Evolutionary conservation across 2,329 filamentous ascomycete species (phyloP).

Genomic region (Sporothrix brasiliensis): DNA sequence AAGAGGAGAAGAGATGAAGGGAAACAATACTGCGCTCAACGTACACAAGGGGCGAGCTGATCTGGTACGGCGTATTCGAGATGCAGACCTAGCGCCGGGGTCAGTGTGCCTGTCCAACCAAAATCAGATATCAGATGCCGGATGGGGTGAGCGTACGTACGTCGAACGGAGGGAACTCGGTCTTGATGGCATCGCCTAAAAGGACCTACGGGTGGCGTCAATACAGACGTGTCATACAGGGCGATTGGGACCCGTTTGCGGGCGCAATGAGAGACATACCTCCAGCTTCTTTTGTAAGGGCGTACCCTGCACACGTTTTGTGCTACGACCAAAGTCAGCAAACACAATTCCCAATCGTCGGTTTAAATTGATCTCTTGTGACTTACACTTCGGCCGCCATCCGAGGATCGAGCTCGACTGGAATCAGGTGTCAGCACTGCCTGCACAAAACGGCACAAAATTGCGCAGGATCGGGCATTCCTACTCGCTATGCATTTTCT

Average conservation of each 20-base stretch:
- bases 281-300: slow-evolving; percentile 83
- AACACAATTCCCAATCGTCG: too few relatives aligned
- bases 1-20: not conserved
- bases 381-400: slow-evolving; percentile 90
- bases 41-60: slow-evolving; percentile 79
- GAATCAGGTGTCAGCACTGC: not conserved
- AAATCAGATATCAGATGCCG: slow-evolving; percentile 38
- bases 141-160: slow-evolving; percentile 44
- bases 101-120: slow-evolving; percentile 37
- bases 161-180: slow-evolving; percentile 62
- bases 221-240: not conserved
- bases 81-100: slow-evolving; percentile 75
- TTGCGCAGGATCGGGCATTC: not conserved
- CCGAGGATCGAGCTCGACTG: slow-evolving; percentile 87
- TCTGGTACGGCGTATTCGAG: slow-evolving; percentile 75
- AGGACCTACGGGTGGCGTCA: slow-evolving; percentile 45
- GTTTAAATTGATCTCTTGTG: slow-evolving; percentile 53
- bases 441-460: not conserved
- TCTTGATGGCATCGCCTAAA: slow-evolving; percentile 92
- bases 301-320: slow-evolving; percentile 88
- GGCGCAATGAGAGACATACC: slow-evolving; percentile 49
- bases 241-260: not conserved
- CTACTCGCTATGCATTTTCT: slow-evolving; percentile 69
- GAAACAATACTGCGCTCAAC: not conserved
- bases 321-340: slow-evolving; percentile 42